These are phyloP conservation scores for Cyclotella sp. DNA, from an alignment of 108 stramenopile species.

Conservation along the genomic window DNA sequence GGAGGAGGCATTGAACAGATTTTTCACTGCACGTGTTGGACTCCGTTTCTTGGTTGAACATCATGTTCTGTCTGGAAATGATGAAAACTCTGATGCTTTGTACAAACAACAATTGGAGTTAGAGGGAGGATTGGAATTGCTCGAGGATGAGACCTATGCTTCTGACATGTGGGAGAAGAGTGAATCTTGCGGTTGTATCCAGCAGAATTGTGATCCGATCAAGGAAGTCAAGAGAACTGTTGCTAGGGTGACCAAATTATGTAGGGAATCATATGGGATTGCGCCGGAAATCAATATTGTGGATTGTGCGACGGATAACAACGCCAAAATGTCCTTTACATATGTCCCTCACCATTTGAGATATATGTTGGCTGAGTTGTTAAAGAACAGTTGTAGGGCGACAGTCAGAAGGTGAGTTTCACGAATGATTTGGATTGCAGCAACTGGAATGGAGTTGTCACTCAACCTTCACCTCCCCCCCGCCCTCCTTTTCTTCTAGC, in stretches of 20 bases:
- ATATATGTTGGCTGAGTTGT: conserved; percentile 95
- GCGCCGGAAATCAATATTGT: conserved; percentile 86
- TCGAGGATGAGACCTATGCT: conserved; percentile 32
- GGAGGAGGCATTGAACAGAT: conserved; percentile 89
- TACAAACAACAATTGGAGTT: conserved; percentile 39
- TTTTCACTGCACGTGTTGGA: conserved; percentile 92
- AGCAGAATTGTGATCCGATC: conserved; percentile 77
- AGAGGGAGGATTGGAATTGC: conserved; percentile 35
- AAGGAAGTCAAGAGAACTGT: conserved; percentile 69
- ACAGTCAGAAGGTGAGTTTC: conserved; percentile 66
- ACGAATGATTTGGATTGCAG: neutral
- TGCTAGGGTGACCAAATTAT: conserved; percentile 59
- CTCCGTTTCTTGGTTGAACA: conserved; percentile 91
- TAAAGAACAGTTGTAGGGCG: conserved; percentile 97
- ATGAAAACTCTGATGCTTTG: conserved; percentile 42
- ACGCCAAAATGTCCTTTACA: conserved; percentile 58
- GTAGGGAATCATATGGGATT: conserved; percentile 70
- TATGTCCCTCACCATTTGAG: conserved; percentile 96
- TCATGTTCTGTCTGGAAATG: conserved; percentile 77
- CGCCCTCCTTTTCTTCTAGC: conserved; percentile 16
- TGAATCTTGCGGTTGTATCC: conserved; percentile 70
- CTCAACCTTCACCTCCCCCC: neutral
- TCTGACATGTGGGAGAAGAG: conserved; percentile 15
- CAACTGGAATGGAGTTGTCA: neutral
- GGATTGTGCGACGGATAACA: conserved; percentile 49